A percentile compares a stretch with the other conserved stretches of the same genome.
Evolutionary conservation across 805 yeast genomes (phyloP).

Genomic region (Cyberlindnera amylophila): DNA sequence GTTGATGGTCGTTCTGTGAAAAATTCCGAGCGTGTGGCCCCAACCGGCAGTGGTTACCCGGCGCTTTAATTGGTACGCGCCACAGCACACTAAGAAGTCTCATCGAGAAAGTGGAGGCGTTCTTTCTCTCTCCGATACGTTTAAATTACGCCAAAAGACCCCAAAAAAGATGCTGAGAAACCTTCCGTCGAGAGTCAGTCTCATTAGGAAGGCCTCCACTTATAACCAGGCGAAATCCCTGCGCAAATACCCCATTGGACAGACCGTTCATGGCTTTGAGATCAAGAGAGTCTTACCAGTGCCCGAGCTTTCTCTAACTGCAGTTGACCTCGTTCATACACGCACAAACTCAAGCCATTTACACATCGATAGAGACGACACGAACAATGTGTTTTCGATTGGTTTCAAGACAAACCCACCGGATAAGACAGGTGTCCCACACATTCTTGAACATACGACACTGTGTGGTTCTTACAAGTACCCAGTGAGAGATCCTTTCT

Average conservation of each 20-base stretch:
- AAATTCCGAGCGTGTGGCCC: background rate
- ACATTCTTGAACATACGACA: conserved; percentile 93
- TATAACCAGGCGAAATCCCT: conserved; percentile 34
- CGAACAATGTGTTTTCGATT: conserved; percentile 82
- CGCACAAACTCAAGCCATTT: conserved; percentile 76
- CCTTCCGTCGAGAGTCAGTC: no score
- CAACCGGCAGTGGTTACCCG: background rate
- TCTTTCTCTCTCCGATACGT: no score
- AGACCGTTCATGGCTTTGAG: conserved; percentile 59
- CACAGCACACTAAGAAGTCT: no score
- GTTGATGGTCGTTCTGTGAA: background rate
- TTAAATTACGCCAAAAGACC: no score
- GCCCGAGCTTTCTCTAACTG: conserved; percentile 79
- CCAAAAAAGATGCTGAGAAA: no score
- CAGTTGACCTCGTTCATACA: conserved; percentile 65
- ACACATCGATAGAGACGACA: conserved; percentile 80
- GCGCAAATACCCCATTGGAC: conserved; percentile 61
- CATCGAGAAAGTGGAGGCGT: no score
- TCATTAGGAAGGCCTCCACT: conserved; percentile 20
- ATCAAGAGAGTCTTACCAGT: conserved; percentile 62
- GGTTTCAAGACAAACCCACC: conserved; percentile 95
- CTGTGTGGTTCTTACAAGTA: conserved; percentile 88
- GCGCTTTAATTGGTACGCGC: no score
- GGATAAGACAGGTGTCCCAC: conserved; percentile 92
- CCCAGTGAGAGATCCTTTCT: conserved; percentile 96